Evolutionary conservation across 1,284 basidiomycete genomes (phyloP), one percentile per base, ranked within the genome.

Genomic region (Malassezia equina): DNA sequence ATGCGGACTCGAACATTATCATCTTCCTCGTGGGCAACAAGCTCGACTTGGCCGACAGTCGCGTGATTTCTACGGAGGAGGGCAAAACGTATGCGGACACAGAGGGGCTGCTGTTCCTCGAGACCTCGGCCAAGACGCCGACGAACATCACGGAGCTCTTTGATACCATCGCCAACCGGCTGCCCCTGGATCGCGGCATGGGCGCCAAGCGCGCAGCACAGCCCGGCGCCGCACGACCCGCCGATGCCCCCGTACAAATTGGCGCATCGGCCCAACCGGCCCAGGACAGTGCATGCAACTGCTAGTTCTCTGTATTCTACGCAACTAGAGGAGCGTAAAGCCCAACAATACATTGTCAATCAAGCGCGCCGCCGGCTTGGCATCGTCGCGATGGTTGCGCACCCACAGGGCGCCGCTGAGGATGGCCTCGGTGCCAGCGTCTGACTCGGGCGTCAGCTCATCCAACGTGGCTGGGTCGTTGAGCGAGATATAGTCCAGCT

Each of bases 91-190:
- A 89, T 70, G 93, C 93, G 0, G 83, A 90, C 56, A 90, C 94
- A 75, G 90, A 96, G 77, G 88, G 87, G 27, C 77, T 96, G 53
- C 85, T 96, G 82, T 96, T 93, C 85, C 83, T 84, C 53, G 91
- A 96, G 79, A 91, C 91, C 1, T 91, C 88, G 75, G 91, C 91
- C 47, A 96, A 96, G 82, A 81, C 84, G 29, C 89, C 90, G 36
- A 85, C 90, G 58, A 88, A 88, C 59, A 91, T 96, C 23, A 77
- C 84, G 47, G 86, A 88, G 54, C 66, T 95, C 28, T 73, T 73
- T 24, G 65, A 66, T 24, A 63, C 62, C 55, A 64, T 73, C 17
- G 69, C 71, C 19, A 62, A 68, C 47, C 72, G 70, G 55, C 51
- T 73, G 48, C 71, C 71, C 11, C 47, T 66, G 12, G 71, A 72